Evolutionary conservation across 179 eudicot genomes (phyloP).

Genomic region (Pouteria campechiana): DNA sequence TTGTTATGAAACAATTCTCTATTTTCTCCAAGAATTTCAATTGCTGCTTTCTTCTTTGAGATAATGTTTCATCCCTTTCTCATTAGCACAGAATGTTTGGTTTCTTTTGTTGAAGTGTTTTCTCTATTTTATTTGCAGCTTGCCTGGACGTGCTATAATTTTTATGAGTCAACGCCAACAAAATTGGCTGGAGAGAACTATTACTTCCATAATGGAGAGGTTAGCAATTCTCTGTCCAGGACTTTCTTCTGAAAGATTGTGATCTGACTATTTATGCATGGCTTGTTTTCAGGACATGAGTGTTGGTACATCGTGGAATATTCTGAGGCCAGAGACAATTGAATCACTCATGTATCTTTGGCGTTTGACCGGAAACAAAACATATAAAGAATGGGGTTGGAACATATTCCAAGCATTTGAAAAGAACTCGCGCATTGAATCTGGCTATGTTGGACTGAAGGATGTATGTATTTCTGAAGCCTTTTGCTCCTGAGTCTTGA

Average conservation of each 20-base stretch:
- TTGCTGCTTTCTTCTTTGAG: too few species aligned
- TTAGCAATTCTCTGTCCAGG: slow-evolving; percentile 10
- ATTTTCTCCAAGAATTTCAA: too few species aligned
- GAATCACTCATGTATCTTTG: slow-evolving; percentile 94
- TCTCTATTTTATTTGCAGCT: slow-evolving; percentile 67
- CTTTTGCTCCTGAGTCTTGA: not conserved
- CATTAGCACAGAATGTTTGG: too few species aligned
- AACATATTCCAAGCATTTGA: slow-evolving; percentile 97
- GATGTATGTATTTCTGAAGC: slow-evolving; percentile 54
- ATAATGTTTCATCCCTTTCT: too few species aligned
- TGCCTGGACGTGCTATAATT: slow-evolving; percentile 99
- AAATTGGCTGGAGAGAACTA: slow-evolving; percentile 98
- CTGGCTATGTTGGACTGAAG: slow-evolving; percentile 96
- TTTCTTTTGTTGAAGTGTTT: too few species aligned
- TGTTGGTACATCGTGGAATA: slow-evolving; percentile 99
- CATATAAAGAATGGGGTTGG: slow-evolving; percentile 99
- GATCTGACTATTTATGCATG: slow-evolving; percentile 1
- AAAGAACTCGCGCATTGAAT: slow-evolving; percentile 80
- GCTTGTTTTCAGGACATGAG: slow-evolving; percentile 60
- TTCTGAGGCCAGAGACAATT: slow-evolving; percentile 96
- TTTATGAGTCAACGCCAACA: slow-evolving; percentile 94
- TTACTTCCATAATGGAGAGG: slow-evolving; percentile 73
- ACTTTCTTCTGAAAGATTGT: too few species aligned
- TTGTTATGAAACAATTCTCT: too few species aligned
- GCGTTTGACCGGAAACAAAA: slow-evolving; percentile 96